These are phyloP conservation scores for Backusella morwellensis DNA, from an alignment of 192 early-diverging fungal genomes.

Conservation along the genomic window DNA sequence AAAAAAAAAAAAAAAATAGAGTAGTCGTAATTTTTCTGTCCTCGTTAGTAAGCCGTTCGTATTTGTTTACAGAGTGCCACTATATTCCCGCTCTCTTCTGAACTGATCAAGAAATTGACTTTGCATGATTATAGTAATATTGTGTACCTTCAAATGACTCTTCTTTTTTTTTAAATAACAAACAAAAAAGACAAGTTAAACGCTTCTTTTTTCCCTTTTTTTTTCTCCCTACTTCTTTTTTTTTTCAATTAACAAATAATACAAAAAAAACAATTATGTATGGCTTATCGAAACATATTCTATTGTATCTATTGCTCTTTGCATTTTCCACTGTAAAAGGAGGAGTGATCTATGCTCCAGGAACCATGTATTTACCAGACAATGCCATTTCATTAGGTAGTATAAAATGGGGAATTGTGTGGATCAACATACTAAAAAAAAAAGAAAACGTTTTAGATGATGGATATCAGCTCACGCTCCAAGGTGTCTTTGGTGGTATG, in stretches of 20 bases:
- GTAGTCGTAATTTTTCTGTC: not conserved
- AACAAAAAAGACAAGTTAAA: not conserved
- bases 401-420: too few species aligned
- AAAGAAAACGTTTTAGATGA: not conserved
- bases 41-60: not conserved
- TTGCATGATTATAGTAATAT: conserved; percentile 3
- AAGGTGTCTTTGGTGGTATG: conserved; percentile 33
- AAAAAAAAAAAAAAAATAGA: not conserved
- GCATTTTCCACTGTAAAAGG: not conserved
- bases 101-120: not conserved
- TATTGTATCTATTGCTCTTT: not conserved
- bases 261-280: not conserved
- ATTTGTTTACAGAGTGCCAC: conserved; percentile 3
- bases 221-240: not conserved
- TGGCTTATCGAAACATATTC: not conserved
- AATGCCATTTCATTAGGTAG: conserved; percentile 12
- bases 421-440: not conserved
- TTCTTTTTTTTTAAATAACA: not conserved
- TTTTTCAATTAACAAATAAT: not conserved
- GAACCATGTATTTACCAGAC: not conserved
- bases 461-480: conserved; percentile 34
- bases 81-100: not conserved
- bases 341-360: not conserved
- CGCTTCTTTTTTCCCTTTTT: not conserved
- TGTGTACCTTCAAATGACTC: not conserved